phyloP scores from a whole-genome alignment of 179 eudicot genomes.

The Sideroxylon spinosum region DNA sequence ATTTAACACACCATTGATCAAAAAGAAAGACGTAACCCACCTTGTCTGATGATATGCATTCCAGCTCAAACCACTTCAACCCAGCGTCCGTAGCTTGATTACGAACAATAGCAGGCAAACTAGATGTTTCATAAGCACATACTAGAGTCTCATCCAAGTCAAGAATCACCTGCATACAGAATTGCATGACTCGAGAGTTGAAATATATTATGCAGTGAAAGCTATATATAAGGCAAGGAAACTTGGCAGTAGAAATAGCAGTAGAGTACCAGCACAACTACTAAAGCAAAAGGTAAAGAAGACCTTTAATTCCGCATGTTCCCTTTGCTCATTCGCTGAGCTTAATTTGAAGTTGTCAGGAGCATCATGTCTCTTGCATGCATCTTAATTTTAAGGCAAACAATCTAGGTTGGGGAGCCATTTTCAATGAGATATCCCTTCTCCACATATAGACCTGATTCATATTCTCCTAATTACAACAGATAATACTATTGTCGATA shows the following conservation, averaged over 20 bases:
- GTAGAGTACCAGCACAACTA: not conserved
- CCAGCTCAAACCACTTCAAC: constrained; percentile 86
- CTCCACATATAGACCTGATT: too few species aligned
- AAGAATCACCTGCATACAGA: constrained; percentile 76
- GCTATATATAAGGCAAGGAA: not conserved
- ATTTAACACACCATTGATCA: not conserved
- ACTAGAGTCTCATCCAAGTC: constrained; percentile 96
- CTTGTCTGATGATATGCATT: constrained; percentile 91
- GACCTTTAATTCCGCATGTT: not conserved
- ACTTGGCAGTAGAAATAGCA: not conserved
- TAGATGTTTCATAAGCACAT: constrained; percentile 88
- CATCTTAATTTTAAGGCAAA: too few species aligned
- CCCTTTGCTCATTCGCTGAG: not conserved
- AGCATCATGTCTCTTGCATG: not conserved
- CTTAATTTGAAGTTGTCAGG: not conserved
- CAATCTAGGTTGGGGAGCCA: too few species aligned
- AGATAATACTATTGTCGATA: not conserved
- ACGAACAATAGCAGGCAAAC: constrained; percentile 69
- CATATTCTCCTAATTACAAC: not conserved
- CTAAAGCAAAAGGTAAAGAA: constrained; percentile 12
- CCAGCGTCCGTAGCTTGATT: constrained; percentile 87
- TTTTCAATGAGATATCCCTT: too few species aligned
- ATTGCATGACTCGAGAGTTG: not conserved
- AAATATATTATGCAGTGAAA: not conserved
- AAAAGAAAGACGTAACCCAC: constrained; percentile 21